phyloP scores from a whole-genome alignment of 192 early-diverging fungal genomes.

The Coemansia sp. region DNA sequence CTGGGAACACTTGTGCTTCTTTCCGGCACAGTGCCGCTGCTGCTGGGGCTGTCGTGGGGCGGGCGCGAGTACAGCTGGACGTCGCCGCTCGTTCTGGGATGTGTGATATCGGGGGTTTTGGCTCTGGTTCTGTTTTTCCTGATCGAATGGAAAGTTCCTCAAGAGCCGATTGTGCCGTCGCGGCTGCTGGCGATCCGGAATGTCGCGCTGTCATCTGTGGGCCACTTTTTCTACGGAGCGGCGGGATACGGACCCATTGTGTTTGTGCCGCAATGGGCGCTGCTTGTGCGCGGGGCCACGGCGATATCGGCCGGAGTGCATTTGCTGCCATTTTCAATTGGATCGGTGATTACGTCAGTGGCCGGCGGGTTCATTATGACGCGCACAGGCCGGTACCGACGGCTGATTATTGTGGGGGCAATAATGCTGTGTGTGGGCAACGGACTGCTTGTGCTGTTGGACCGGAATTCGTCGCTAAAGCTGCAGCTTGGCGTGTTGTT shows the following conservation, averaged over 20 bases:
- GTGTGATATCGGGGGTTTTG: constrained; percentile 53
- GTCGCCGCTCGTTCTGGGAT: constrained; percentile 58
- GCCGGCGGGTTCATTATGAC: constrained; percentile 61
- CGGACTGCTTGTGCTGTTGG: constrained; percentile 65
- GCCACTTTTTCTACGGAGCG: constrained; percentile 66
- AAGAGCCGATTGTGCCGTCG: constrained; percentile 49
- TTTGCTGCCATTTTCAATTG: constrained; percentile 70
- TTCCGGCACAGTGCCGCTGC: constrained; percentile 47
- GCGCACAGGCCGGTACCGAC: constrained; percentile 59
- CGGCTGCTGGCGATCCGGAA: constrained; percentile 64
- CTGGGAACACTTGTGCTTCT: constrained; percentile 54
- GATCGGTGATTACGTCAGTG: constrained; percentile 71
- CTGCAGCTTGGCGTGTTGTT: constrained; percentile 64
- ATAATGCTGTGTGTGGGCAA: constrained; percentile 62
- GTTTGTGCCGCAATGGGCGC: constrained; percentile 82
- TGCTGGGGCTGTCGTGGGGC: constrained; percentile 66
- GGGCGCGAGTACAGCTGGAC: constrained; percentile 66
- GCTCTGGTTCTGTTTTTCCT: constrained; percentile 58
- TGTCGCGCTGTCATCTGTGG: constrained; percentile 59
- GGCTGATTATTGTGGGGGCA: constrained; percentile 64
- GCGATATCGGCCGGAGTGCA: constrained; percentile 76
- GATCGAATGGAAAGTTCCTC: constrained; percentile 67
- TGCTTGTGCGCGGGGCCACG: constrained; percentile 71
- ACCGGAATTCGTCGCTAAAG: constrained; percentile 50
- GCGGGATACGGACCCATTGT: constrained; percentile 65